These are phyloP conservation scores for Phytophthora foliorum DNA, from an alignment of 352 stramenopile species.

Conservation along the genomic window DNA sequence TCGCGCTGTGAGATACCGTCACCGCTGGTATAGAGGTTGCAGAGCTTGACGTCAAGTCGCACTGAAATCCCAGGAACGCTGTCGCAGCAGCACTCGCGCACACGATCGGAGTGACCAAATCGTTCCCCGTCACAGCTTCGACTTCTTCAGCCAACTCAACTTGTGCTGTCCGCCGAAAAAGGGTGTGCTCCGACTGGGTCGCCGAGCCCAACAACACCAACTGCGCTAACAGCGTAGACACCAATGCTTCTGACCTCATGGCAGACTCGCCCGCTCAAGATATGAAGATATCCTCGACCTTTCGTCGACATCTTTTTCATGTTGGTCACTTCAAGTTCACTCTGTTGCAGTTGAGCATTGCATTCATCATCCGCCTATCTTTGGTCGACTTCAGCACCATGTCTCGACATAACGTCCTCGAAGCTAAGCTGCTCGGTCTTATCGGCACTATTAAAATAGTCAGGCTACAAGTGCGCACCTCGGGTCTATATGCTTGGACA, in stretches of 20 bases:
- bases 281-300: conserved; percentile 30
- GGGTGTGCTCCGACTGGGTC: not conserved
- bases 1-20: conserved; percentile 46
- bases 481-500: conserved; percentile 10
- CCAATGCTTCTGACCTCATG: conserved; percentile 15
- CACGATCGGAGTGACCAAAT: conserved; percentile 55
- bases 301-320: conserved; percentile 7
- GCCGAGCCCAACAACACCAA: conserved; percentile 1
- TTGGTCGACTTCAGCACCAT: conserved; percentile 4
- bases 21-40: conserved; percentile 22
- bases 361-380: conserved; percentile 6
- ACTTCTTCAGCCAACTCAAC: conserved; percentile 25
- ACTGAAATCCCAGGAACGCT: conserved; percentile 60
- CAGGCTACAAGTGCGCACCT: not conserved
- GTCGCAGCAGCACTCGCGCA: conserved; percentile 50
- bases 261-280: not conserved
- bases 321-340: not conserved
- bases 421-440: conserved; percentile 9
- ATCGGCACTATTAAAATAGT: conserved; percentile 27
- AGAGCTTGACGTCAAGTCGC: conserved; percentile 25
- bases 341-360: too few relatives aligned
- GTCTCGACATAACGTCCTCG: conserved; percentile 12
- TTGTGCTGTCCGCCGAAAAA: conserved; percentile 14
- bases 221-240: conserved; percentile 18
- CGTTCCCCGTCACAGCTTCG: conserved; percentile 11